Conservation (phyloP, 495 filamentous ascomycete species). For the Glonium stellatum region DNA sequence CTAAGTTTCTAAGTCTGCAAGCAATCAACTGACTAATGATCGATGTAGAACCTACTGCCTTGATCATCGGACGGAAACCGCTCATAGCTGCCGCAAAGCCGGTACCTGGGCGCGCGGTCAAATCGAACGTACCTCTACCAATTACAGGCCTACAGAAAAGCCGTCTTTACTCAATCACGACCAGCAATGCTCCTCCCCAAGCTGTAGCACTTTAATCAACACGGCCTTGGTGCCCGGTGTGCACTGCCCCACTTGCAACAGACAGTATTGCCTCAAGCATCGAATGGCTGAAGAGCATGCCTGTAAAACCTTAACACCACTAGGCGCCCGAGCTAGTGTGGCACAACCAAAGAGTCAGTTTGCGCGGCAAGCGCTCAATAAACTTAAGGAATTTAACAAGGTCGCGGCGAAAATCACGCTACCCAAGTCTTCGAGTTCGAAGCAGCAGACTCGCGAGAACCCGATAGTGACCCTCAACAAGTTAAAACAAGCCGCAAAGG, state of each 20-base stretch:
- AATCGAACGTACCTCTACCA: no score
- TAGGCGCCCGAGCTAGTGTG: conserved; percentile 53
- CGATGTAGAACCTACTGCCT: conserved; percentile 71
- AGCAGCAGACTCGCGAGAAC: no score
- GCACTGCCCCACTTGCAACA: conserved; percentile 71
- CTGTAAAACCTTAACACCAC: conserved; percentile 62
- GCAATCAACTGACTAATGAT: conserved; percentile 1
- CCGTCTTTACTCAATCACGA: conserved; percentile 55
- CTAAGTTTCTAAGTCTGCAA: neutral
- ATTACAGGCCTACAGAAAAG: conserved; percentile 34
- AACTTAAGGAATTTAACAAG: conserved; percentile 48
- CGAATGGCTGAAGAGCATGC: conserved; percentile 82
- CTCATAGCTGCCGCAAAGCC: conserved; percentile 71
- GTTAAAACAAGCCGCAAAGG: conserved; percentile 81
- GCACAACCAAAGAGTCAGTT: conserved; percentile 40
- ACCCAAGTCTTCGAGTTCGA: neutral
- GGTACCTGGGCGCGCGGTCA: conserved; percentile 72
- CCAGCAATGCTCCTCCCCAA: conserved; percentile 61
- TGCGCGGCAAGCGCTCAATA: conserved; percentile 54
- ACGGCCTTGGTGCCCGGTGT: conserved; percentile 71
- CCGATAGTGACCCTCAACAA: conserved; percentile 55
- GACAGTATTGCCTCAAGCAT: conserved; percentile 88
- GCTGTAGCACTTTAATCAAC: conserved; percentile 81
- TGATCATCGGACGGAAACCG: conserved; percentile 82
- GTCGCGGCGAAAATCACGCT: conserved; percentile 42